A percentile compares a stretch with the other conserved stretches of the same genome.
These are phyloP conservation scores for Oryza rufipogon DNA, from an alignment of 176 grass and related monocot genomes.

Conservation along the genomic window DNA sequence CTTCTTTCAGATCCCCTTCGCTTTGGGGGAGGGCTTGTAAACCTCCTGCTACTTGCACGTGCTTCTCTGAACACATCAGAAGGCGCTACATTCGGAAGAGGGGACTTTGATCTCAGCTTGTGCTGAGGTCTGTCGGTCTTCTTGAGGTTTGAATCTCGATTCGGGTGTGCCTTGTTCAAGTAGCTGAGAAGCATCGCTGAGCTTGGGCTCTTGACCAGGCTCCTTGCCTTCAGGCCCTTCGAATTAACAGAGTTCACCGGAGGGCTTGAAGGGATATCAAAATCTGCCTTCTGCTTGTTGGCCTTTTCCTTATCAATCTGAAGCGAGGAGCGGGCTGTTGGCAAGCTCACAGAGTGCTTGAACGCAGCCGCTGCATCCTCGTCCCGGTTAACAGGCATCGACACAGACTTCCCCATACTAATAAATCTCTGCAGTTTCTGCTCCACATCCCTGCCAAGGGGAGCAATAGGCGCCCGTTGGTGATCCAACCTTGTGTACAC, in stretches of 20 bases:
- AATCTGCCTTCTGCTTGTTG: conserved; percentile 1
- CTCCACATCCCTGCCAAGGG: conserved; percentile 38
- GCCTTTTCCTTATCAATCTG: conserved; percentile 25
- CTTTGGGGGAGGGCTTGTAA: conserved; percentile 66
- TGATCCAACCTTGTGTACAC: conserved; percentile 42
- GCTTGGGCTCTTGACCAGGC: conserved; percentile 52
- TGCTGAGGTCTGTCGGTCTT: conserved; percentile 20
- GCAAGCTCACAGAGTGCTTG: conserved; percentile 41
- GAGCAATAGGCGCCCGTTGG: not conserved
- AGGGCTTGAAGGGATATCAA: conserved; percentile 33
- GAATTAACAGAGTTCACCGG: conserved; percentile 20
- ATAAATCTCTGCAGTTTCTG: conserved; percentile 36
- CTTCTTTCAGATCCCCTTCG: conserved; percentile 61
- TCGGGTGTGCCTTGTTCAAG: conserved; percentile 39
- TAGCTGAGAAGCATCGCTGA: conserved; percentile 49
- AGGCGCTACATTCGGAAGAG: conserved; percentile 39
- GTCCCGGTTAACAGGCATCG: conserved; percentile 42
- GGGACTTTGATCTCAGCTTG: conserved; percentile 57
- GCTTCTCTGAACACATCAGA: conserved; percentile 64
- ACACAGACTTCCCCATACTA: conserved; percentile 32
- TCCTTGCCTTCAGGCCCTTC: conserved; percentile 33
- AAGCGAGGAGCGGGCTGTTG: conserved; percentile 6
- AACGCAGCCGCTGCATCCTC: conserved; percentile 32
- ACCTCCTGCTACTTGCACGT: conserved; percentile 48
- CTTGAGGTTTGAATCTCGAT: conserved; percentile 20